These are phyloP conservation scores for Naegleria lovaniensis DNA, from an alignment of 208 protist genomes.

Conservation along the genomic window DNA sequence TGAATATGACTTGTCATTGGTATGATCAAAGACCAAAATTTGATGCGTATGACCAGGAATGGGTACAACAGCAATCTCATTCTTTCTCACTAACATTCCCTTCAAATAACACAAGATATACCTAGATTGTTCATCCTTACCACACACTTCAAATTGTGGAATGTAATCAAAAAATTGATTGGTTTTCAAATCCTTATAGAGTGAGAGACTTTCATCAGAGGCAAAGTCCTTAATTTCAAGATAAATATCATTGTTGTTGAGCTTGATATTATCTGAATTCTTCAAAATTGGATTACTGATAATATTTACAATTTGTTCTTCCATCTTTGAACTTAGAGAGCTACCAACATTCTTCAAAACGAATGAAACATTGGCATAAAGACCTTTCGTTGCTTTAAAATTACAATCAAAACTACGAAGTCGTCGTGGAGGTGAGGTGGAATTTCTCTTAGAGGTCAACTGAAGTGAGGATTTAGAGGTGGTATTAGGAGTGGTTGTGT, in stretches of 20 bases:
- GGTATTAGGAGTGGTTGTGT: too few relatives aligned
- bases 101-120: not conserved
- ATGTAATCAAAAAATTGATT: not conserved
- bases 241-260: not conserved
- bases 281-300: not conserved
- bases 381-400: not conserved
- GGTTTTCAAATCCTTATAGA: not conserved
- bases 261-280: not conserved
- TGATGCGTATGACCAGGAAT: not conserved
- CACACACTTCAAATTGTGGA: not conserved
- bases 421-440: not conserved
- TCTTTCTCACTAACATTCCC: constrained; percentile 5
- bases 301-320: constrained; percentile 10
- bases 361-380: not conserved
- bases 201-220: not conserved
- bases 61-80: not conserved
- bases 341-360: not conserved
- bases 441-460: not conserved
- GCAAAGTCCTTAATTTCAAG: constrained; percentile 14
- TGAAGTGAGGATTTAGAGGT: too few relatives aligned
- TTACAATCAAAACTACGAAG: not conserved
- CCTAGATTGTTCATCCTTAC: not conserved
- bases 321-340: not conserved
- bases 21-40: constrained; percentile 13
- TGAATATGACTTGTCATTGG: not conserved